Evolutionary conservation across 2,329 filamentous ascomycete genomes (phyloP), one percentile per base, ranked within the genome.

Genomic region (Penicillium occitanis): DNA sequence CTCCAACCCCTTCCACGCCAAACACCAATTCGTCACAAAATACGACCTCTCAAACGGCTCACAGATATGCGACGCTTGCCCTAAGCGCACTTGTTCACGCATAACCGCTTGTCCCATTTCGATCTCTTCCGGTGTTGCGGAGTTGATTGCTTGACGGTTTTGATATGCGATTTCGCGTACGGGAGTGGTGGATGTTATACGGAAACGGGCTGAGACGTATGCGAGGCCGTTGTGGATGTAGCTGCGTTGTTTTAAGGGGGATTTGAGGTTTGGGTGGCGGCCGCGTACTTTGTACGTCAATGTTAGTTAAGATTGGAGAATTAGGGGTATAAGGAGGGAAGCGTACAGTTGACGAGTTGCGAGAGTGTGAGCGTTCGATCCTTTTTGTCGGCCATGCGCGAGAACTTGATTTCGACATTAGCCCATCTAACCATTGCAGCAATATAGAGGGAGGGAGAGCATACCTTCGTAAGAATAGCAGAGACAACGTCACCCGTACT

Each of bases 1-100:
- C 51, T 63, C 48, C 40, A 63, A 48, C 25, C 60, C 60, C 17
- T 30, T 55, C 61, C 48, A 63, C 5, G 61, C 48, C 50, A 40
- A 25, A 42, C 60, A 53, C 60, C 60, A 62, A 53, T 62, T 62
- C 14, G 46, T 53, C 8, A 51, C 37, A 13, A 37, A 37, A 51
- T 62, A 53, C 3, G 60, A 62, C 25, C 7, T 25, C 5, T 62
- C 60, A 53, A 62, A 53, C 46, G 46, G 46, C 14, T 62, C 60
- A 25, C 60, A 62, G 28, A 62, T 22, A 42, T 62, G 60, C 8
- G 35, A 30, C 35, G 8, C 3, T 22, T 63, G 61, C 0, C 48
- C 60, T 13, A 13, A 1, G 6, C 60, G 60, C 10, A 53, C 46
- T 35, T 42, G 48, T 33, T 62, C 60, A 1, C 60, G 60, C 22